phyloP scores from a whole-genome alignment of 805 yeast genomes.

The Wickerhamiella sorbophila region DNA sequence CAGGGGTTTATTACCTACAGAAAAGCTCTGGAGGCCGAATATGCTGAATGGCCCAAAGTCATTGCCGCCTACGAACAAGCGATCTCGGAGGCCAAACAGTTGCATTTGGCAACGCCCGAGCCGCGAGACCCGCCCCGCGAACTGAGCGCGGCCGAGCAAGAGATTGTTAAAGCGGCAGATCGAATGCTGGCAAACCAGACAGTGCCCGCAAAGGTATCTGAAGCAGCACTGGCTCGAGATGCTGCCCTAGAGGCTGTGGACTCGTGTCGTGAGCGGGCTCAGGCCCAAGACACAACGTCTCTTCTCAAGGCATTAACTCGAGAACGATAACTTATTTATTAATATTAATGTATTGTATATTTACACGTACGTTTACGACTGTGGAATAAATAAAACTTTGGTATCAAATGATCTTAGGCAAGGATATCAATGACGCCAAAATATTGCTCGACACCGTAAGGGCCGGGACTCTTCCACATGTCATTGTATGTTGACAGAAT shows the following conservation, averaged over 20 bases:
- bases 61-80: not conserved
- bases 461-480: conserved; percentile 76
- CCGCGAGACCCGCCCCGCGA: no score
- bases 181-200: not conserved
- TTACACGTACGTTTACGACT: no score
- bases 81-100: no score
- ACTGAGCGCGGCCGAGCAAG: not conserved
- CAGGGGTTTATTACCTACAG: not conserved
- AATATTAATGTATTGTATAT: no score
- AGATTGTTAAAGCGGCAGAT: not conserved
- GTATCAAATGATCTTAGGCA: no score
- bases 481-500: conserved; percentile 73
- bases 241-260: not conserved
- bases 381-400: no score
- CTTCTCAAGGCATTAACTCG: not conserved
- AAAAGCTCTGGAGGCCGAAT: not conserved
- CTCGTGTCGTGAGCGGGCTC: not conserved
- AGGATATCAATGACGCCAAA: conserved; percentile 41
- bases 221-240: not conserved
- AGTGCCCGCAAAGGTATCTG: not conserved
- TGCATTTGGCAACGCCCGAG: no score
- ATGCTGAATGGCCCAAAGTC: not conserved
- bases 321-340: no score
- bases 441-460: conserved; percentile 71
- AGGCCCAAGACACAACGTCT: not conserved